phyloP scores from a whole-genome alignment of 2,329 filamentous ascomycete species.

The Sporothrix brasiliensis region DNA sequence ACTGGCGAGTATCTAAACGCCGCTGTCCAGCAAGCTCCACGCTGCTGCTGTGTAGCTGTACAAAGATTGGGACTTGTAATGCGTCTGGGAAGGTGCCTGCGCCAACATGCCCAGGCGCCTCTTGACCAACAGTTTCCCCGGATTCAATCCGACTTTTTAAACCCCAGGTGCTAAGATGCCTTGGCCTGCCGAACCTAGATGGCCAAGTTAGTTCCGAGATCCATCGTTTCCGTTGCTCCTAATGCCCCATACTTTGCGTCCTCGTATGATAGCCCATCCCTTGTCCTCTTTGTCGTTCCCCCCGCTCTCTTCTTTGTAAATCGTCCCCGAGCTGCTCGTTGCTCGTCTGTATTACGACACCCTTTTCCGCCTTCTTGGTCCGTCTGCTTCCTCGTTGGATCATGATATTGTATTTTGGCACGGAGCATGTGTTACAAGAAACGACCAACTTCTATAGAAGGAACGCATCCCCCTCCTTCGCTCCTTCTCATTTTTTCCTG shows the following conservation, averaged over 20 bases:
- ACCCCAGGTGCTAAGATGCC: background rate
- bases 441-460: conserved; percentile 1
- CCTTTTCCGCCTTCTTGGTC: no score
- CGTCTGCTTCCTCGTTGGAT: background rate
- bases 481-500: conserved; percentile 1
- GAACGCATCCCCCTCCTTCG: conserved; percentile 7
- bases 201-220: conserved; percentile 10
- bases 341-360: background rate
- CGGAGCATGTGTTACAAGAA: background rate
- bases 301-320: background rate
- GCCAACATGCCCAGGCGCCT: background rate
- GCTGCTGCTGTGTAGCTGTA: conserved; percentile 1
- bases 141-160: background rate
- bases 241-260: background rate
- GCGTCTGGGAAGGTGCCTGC: background rate
- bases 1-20: conserved; percentile 7
- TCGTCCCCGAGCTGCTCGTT: background rate
- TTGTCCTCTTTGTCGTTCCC: background rate
- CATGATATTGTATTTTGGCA: background rate
- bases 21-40: background rate
- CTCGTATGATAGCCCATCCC: background rate
- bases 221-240: conserved; percentile 8
- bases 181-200: background rate
- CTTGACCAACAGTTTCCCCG: background rate
- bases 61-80: background rate